Percentiles rank a stretch among this genome's conserved stretches.
Conservation (phyloP, 306 rosid genomes). For the Biancaea sappan region DNA sequence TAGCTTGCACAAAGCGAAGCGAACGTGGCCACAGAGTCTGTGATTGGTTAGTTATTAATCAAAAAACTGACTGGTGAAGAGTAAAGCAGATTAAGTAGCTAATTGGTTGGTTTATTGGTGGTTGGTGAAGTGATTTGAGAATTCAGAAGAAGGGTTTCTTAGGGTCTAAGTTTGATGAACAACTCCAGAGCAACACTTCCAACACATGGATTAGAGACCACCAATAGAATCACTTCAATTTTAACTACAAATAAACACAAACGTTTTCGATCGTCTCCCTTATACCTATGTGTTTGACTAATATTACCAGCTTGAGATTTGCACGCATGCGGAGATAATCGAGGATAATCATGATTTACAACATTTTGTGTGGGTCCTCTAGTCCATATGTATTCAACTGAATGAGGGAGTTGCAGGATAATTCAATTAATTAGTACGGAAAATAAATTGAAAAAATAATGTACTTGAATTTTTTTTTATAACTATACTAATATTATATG, state of each 20-base stretch:
- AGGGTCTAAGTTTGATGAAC: conserved; percentile 74
- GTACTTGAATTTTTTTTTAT: background rate
- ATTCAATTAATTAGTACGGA: too few species aligned
- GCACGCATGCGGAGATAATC: background rate
- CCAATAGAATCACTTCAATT: conserved; percentile 30
- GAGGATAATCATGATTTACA: conserved; percentile 7
- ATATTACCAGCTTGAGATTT: conserved; percentile 15
- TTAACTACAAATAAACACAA: background rate
- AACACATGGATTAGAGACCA: conserved; percentile 27
- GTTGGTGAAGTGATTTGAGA: conserved; percentile 27
- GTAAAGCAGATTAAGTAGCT: conserved; percentile 32
- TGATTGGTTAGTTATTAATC: conserved; percentile 40
- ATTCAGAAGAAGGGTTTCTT: conserved; percentile 32
- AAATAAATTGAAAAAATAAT: too few species aligned
- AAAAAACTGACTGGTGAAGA: conserved; percentile 5
- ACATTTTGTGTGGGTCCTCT: conserved; percentile 14
- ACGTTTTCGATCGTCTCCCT: background rate
- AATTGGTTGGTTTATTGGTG: conserved; percentile 36
- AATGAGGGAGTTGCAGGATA: background rate
- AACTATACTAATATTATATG: too few species aligned
- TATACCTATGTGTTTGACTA: conserved; percentile 24
- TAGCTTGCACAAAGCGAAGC: conserved; percentile 16
- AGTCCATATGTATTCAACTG: background rate
- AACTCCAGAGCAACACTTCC: conserved; percentile 39
- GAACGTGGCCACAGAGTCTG: conserved; percentile 6